Evolutionary conservation across 306 rosid genomes (phyloP).

Genomic region (Canavalia ensiformis): DNA sequence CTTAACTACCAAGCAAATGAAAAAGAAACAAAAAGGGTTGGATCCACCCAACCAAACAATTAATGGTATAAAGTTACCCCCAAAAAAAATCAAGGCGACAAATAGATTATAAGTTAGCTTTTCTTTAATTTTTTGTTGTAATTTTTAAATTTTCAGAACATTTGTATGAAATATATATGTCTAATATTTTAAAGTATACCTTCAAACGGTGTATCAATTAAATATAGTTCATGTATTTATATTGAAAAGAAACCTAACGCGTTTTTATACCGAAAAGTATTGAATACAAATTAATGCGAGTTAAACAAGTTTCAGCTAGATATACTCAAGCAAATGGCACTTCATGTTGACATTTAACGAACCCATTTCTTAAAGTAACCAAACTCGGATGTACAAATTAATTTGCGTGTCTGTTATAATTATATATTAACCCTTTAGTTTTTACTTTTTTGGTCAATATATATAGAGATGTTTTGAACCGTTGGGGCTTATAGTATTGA

Average conservation of each 20-base stretch:
- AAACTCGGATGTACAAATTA: not conserved
- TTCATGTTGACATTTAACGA: not conserved
- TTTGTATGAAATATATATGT: too few relatives aligned
- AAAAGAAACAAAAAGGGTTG: not conserved
- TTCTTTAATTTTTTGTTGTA: not conserved
- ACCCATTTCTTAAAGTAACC: not conserved
- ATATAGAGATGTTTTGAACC: constrained; percentile 8
- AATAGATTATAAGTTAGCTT: not conserved
- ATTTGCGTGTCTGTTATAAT: not conserved
- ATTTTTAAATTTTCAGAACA: not conserved
- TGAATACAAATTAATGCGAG: not conserved
- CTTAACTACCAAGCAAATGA: not conserved
- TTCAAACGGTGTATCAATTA: not conserved
- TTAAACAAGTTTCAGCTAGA: constrained; percentile 3
- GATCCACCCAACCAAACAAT: constrained; percentile 20
- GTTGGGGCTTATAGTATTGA: not conserved
- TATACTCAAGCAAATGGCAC: not conserved
- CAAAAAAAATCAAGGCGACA: not conserved
- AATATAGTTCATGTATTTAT: not conserved
- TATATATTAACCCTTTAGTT: too few relatives aligned
- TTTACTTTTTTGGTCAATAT: too few relatives aligned
- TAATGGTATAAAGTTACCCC: not conserved
- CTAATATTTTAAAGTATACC: not conserved
- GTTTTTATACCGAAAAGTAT: not conserved
- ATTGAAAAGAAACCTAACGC: not conserved